These are phyloP conservation scores for Adansonia gregorii DNA, from an alignment of 441 rosid species.

Conservation along the genomic window DNA sequence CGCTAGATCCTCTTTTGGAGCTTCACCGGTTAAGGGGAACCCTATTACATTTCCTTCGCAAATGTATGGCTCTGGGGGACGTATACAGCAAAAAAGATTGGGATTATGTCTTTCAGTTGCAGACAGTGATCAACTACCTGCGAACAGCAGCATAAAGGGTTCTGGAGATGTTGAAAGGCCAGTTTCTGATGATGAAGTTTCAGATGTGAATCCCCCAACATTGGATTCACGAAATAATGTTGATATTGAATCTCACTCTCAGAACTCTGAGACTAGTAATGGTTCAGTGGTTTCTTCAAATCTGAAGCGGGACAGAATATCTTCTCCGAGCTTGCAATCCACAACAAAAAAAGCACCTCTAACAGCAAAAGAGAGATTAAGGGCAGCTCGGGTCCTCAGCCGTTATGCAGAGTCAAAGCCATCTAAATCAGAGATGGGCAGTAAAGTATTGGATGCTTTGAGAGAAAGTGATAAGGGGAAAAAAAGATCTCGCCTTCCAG, in stretches of 20 bases:
- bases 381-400: slow-evolving; percentile 78
- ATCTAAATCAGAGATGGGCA: slow-evolving; percentile 64
- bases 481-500: slow-evolving; percentile 73
- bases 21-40: slow-evolving; percentile 34
- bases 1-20: slow-evolving; percentile 29
- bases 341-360: slow-evolving; percentile 50
- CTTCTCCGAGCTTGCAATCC: slow-evolving; percentile 27
- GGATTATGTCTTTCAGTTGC: slow-evolving; percentile 43
- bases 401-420: slow-evolving; percentile 63
- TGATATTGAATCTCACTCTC: background rate
- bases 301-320: slow-evolving; percentile 24
- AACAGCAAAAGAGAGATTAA: slow-evolving; percentile 81
- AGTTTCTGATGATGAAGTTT: slow-evolving; percentile 33
- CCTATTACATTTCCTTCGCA: slow-evolving; percentile 29
- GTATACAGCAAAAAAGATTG: slow-evolving; percentile 34
- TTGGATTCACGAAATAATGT: slow-evolving; percentile 21
- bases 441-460: slow-evolving; percentile 69
- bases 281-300: slow-evolving; percentile 39
- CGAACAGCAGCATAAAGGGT: slow-evolving; percentile 36
- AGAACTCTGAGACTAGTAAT: slow-evolving; percentile 15
- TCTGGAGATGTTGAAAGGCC: slow-evolving; percentile 36
- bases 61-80: slow-evolving; percentile 34
- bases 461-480: slow-evolving; percentile 75
- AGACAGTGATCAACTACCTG: slow-evolving; percentile 42
- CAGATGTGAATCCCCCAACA: slow-evolving; percentile 26